Evolutionary conservation across 345 rosid genomes (phyloP).

Genomic region (Corchorus olitorius): DNA sequence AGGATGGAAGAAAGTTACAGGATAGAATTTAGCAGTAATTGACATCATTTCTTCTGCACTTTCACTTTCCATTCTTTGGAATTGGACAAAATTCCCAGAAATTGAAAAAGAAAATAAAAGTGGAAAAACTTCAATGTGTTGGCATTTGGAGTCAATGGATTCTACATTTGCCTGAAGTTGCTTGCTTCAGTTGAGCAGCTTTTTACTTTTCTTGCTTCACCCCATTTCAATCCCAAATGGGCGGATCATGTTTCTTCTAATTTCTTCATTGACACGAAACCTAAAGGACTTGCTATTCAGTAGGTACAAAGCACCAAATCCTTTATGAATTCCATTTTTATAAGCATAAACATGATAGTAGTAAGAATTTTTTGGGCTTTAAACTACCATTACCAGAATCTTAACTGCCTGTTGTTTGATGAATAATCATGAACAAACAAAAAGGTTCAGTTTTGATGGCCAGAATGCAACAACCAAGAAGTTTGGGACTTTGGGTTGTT

Average conservation of each 20-base stretch:
- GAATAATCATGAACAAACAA: background rate
- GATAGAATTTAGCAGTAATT: background rate
- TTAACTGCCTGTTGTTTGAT: background rate
- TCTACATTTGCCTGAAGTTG: background rate
- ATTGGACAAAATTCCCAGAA: background rate
- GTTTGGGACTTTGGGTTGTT: background rate
- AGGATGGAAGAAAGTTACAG: conserved; percentile 1
- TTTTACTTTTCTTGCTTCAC: background rate
- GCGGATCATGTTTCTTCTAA: conserved; percentile 31
- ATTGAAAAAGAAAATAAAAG: background rate
- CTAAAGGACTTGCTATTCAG: background rate
- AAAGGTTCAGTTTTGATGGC: conserved; percentile 13
- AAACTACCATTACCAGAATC: conserved; percentile 18
- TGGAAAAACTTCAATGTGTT: background rate
- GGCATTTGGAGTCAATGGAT: background rate
- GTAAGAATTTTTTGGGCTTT: background rate
- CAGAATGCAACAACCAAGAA: conserved; percentile 12
- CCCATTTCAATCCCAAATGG: conserved; percentile 15
- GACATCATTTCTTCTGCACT: background rate
- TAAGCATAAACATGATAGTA: background rate
- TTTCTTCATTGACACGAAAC: conserved; percentile 26
- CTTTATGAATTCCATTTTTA: background rate
- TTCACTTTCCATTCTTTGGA: background rate
- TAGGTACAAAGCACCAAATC: background rate
- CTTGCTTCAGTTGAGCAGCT: conserved; percentile 29